A percentile compares a stretch with the other conserved stretches of the same genome.
Conservation (phyloP, 306 rosid species). For the Carpinus viminea region DNA sequence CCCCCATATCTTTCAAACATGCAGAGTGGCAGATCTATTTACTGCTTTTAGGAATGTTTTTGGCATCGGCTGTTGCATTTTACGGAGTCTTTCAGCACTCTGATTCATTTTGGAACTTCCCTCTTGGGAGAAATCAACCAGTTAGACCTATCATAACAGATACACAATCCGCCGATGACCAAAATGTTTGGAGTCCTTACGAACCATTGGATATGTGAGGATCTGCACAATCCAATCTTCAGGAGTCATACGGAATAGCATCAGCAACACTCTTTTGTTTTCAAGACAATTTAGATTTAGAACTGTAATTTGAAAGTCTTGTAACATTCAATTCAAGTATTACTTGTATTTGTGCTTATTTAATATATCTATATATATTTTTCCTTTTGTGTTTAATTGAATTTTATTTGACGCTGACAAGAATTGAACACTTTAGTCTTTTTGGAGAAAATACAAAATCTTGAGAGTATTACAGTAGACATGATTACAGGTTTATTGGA, state of each 20-base stretch:
- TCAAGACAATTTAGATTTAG: conserved; percentile 24
- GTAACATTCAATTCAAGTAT: not conserved
- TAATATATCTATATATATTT: too few species aligned
- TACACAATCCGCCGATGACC: conserved; percentile 60
- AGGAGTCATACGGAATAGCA: conserved; percentile 8
- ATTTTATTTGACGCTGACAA: not conserved
- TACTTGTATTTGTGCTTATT: not conserved
- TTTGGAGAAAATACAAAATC: too few species aligned
- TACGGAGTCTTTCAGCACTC: conserved; percentile 87
- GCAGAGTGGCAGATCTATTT: conserved; percentile 99
- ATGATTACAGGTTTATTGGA: too few species aligned
- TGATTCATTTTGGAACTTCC: conserved; percentile 90
- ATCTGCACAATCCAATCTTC: conserved; percentile 11
- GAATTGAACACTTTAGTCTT: not conserved
- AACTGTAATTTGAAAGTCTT: not conserved
- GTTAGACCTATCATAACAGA: conserved; percentile 52
- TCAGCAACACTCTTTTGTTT: conserved; percentile 24
- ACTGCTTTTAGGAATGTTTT: conserved; percentile 71
- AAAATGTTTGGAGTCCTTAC: conserved; percentile 55
- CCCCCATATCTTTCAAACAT: conserved; percentile 29
- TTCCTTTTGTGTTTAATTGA: not conserved
- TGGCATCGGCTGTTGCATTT: conserved; percentile 70
- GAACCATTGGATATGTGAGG: conserved; percentile 73
- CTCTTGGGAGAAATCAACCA: conserved; percentile 56
- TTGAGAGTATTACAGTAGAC: too few species aligned